These are phyloP conservation scores for Ogataea wickerhamii DNA, from an alignment of 805 yeast genomes.

Conservation along the genomic window DNA sequence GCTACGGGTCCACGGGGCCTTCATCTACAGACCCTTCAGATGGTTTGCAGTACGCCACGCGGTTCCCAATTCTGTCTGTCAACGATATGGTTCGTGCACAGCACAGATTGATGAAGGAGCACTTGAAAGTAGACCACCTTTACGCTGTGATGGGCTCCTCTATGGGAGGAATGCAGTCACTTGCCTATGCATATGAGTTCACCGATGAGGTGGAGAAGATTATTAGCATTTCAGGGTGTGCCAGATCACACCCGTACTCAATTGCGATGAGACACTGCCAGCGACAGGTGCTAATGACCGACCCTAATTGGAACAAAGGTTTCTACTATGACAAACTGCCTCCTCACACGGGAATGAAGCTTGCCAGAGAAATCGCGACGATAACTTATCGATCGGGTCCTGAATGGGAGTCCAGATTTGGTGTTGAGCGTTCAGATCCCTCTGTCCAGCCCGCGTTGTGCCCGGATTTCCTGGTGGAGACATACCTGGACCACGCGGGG, in stretches of 20 bases:
- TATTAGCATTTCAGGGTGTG: constrained; percentile 86
- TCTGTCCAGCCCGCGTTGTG: constrained; percentile 78
- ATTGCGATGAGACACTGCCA: constrained; percentile 93
- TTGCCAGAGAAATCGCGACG: constrained; percentile 91
- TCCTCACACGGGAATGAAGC: constrained; percentile 93
- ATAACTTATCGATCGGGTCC: constrained; percentile 94
- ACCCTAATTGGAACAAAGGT: constrained; percentile 93
- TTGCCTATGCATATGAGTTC: constrained; percentile 83
- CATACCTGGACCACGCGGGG: constrained; percentile 92
- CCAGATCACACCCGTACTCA: constrained; percentile 89
- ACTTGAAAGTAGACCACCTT: constrained; percentile 59
- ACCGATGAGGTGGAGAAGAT: constrained; percentile 71
- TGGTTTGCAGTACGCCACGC: constrained; percentile 67
- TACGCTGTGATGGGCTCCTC: constrained; percentile 86
- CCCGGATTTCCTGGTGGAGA: constrained; percentile 90
- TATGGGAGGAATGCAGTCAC: constrained; percentile 98
- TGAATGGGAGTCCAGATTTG: constrained; percentile 93
- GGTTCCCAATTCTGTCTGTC: constrained; percentile 81
- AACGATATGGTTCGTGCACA: constrained; percentile 93
- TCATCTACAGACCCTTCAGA: constrained; percentile 73
- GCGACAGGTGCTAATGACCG: constrained; percentile 90
- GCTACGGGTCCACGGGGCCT: constrained; percentile 95
- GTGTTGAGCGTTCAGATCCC: constrained; percentile 82
- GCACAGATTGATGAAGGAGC: constrained; percentile 58
- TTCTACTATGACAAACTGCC: constrained; percentile 70